phyloP scores from a whole-genome alignment of 257 asterid species.

The Penstemon newberryi region DNA sequence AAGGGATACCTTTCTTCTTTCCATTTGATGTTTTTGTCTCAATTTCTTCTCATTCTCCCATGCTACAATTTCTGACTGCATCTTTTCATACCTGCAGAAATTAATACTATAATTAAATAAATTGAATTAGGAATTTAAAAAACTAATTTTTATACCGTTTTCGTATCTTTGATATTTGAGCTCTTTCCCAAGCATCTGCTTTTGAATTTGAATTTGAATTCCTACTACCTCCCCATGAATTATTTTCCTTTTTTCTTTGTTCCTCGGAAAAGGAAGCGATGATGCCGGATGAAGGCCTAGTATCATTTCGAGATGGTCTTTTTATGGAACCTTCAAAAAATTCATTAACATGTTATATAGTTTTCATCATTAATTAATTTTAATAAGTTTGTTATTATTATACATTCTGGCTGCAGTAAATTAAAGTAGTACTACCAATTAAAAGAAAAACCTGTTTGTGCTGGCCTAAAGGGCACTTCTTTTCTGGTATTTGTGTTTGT shows the following conservation, averaged over 20 bases:
- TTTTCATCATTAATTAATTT: not conserved
- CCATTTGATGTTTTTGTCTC: conserved; percentile 46
- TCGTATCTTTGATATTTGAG: conserved; percentile 53
- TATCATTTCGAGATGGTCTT: conserved; percentile 34
- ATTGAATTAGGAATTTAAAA: not conserved
- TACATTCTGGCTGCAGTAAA: not conserved
- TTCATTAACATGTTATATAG: not conserved
- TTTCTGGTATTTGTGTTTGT: conserved; percentile 29
- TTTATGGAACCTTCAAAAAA: conserved; percentile 36
- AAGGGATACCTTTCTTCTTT: conserved; percentile 54
- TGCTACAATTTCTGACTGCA: conserved; percentile 41
- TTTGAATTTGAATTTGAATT: conserved; percentile 29
- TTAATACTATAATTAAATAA: too few species aligned
- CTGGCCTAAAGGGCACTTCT: conserved; percentile 38
- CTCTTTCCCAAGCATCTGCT: conserved; percentile 67
- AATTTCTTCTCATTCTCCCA: conserved; percentile 67
- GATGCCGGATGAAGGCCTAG: conserved; percentile 36
- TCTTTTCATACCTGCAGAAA: conserved; percentile 52
- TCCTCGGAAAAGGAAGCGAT: conserved; percentile 29
- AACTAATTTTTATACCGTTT: conserved; percentile 41
- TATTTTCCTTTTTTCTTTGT: conserved; percentile 33
- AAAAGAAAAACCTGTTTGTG: conserved; percentile 30
- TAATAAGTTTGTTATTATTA: not conserved
- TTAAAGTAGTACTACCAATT: not conserved
- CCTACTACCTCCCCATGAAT: conserved; percentile 25